These are phyloP conservation scores for Juncus effusus DNA, from an alignment of 176 grass and related monocot species.

Conservation along the genomic window DNA sequence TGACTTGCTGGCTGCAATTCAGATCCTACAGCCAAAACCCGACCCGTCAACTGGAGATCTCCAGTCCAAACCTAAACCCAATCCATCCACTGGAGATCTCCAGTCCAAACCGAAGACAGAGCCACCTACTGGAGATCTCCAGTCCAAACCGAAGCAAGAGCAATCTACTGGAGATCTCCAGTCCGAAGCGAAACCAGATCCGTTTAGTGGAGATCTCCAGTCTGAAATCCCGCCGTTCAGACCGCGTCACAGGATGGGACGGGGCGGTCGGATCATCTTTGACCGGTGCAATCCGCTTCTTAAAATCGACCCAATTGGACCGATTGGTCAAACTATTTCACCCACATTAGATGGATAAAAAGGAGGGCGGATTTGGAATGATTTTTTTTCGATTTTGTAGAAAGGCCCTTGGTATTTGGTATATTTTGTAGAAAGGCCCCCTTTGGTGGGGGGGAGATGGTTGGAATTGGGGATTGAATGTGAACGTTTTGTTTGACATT, in stretches of 20 bases:
- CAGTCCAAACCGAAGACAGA: constrained; percentile 23
- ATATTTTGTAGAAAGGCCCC: constrained; percentile 3
- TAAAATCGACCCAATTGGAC: constrained; percentile 36
- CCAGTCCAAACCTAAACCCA: constrained; percentile 13
- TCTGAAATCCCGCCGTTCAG: constrained; percentile 36
- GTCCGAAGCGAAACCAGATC: constrained; percentile 31
- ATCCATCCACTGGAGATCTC: constrained; percentile 58
- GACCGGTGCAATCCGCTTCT: constrained; percentile 74
- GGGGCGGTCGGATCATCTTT: constrained; percentile 94
- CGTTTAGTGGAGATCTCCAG: constrained; percentile 49
- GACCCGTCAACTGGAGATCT: too few species aligned
- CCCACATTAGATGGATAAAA: constrained; percentile 15
- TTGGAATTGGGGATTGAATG: background rate
- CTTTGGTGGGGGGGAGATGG: background rate
- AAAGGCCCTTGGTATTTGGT: background rate
- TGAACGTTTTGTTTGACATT: constrained; percentile 11
- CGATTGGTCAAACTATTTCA: constrained; percentile 6
- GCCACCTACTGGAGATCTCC: constrained; percentile 56
- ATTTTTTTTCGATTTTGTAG: constrained; percentile 12
- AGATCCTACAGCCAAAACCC: constrained; percentile 36
- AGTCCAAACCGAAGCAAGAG: constrained; percentile 30
- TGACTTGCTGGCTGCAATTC: constrained; percentile 55
- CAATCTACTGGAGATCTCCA: constrained; percentile 53
- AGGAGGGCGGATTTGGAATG: background rate
- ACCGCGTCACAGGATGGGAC: constrained; percentile 72